Evolutionary conservation across 805 yeast genomes (phyloP), one percentile per base, ranked within the genome.

Genomic region (Lachancea dasiensis): DNA sequence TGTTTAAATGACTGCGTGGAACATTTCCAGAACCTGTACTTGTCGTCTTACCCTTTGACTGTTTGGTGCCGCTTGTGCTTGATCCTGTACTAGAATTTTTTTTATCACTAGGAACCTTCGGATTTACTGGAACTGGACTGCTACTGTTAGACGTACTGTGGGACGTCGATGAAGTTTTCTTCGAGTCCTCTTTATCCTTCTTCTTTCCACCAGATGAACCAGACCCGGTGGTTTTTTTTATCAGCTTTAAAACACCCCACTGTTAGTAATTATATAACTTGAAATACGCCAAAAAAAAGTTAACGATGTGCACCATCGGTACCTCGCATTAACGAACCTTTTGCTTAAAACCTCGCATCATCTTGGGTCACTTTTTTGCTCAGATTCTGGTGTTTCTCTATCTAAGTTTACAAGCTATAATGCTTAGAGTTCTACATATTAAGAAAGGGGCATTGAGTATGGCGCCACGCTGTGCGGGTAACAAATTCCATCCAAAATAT

Each of bases 321-420:
- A 15, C 10, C 15, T n/a, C 33, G 52, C 51, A 49, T 14, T 4
- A n/a, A 47, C 31, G 71, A 59, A 69, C 69, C 54, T 77, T 66
- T 54, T 79, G 82, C 54, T 77, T 79, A 60, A 79, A 78, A 20
- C 84, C 84, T 64, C 77, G 79, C 84, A 79, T 79, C 86, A 79
- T 79, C 52, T 68, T 75, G 23, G 31, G 28, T 36, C 11, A 20
- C 36, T 21, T 46, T 47, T 46, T 17, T 44, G 27, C 29, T 43
- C 38, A 32, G 19, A 18, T 13, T 27, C 16, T 34, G 21, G 18
- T 18, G 18, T 30, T 30, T 18, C 31, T 28, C 18, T 28, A 17
- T 17, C 15, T 5, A 20, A n/a, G 33, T 19, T 30, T 19, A n/a
- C 6, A 14, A 17, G 10, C 6, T 10, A 14, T 28, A 20, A 13